These are phyloP conservation scores for Phialemonium atrogriseum DNA, from an alignment of 2,329 filamentous ascomycete genomes.

Conservation along the genomic window DNA sequence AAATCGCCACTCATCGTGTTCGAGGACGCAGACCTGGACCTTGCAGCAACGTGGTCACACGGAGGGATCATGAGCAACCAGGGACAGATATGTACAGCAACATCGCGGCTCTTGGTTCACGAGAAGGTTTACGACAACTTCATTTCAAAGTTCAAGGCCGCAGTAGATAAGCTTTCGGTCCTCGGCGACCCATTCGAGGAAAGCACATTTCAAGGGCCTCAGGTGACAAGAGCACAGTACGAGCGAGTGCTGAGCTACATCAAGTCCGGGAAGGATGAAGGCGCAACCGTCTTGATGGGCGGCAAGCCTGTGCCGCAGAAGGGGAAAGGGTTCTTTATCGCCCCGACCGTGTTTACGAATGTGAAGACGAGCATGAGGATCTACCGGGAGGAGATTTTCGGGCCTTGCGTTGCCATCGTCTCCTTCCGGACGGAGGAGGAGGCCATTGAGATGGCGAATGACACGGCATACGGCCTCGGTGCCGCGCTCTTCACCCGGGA, in stretches of 20 bases:
- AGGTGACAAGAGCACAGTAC: slow-evolving; percentile 60
- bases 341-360: slow-evolving; percentile 25
- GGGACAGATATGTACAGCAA: slow-evolving; percentile 54
- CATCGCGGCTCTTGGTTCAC: slow-evolving; percentile 53
- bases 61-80: slow-evolving; percentile 45
- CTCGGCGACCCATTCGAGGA: slow-evolving; percentile 62
- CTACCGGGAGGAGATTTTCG: slow-evolving; percentile 27
- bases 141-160: slow-evolving; percentile 50
- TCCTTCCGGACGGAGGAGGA: slow-evolving; percentile 27
- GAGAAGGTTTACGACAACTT: slow-evolving; percentile 51
- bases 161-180: slow-evolving; percentile 47
- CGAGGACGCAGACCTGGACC: slow-evolving; percentile 52
- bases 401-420: slow-evolving; percentile 24
- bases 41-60: slow-evolving; percentile 47
- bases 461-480: slow-evolving; percentile 49
- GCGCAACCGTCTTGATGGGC: slow-evolving; percentile 52
- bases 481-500: slow-evolving; percentile 50
- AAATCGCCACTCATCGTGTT: slow-evolving; percentile 56
- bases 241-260: slow-evolving; percentile 61
- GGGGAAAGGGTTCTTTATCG: slow-evolving; percentile 26
- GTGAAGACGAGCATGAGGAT: slow-evolving; percentile 26
- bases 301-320: slow-evolving; percentile 51
- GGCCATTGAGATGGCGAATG: slow-evolving; percentile 25
- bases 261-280: slow-evolving; percentile 56
- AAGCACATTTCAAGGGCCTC: slow-evolving; percentile 60